Base-by-base conservation (phyloP, 176 grass and related monocot species). In the Stipa capillata region DNA sequence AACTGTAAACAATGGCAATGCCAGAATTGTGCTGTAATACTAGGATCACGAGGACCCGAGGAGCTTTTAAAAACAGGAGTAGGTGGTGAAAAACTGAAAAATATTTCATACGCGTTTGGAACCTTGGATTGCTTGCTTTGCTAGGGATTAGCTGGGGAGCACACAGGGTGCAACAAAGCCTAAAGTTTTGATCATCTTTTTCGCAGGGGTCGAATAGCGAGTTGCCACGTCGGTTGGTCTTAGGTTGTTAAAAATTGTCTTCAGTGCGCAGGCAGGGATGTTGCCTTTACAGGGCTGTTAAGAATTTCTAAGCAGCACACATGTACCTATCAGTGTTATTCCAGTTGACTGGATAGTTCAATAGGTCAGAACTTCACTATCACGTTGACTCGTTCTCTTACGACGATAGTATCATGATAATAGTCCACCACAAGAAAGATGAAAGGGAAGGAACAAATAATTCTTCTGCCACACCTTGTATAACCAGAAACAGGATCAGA, bases 71-170 rank as follows among this genome's bases (percentile, higher is more conserved):
- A 87, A 87, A 33, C 66, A 35, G n/a, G n/a, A 15, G 4, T 31
- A 39, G 18, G 39, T 20, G 65, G 65, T 11, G 65, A 69, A 28
- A 9, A 28, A 44, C 13, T 0, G 23, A 35, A 29, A 57, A n/a
- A n/a, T 56, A 73, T 23, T 36, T 3, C 54, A 9, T 15, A 86
- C 77, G 82, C 52, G 72, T 79, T 24, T 59, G n/a, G n/a, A n/a
- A n/a, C n/a, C n/a, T n/a, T n/a, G 2, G 28, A 29, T 80, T 72
- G 91, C 62, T 90, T 88, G 49, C 60, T 64, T 80, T 4, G 85
- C 56, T 74, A 68, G 65, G 33, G 59, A 83, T 91, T 88, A 94
- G 85, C 88, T 89, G 91, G 73, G 72, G 7, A 88, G 85, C 91
- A 91, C 83, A 67, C 68, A 34, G 52, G 37, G 47, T 4, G 75